Percentiles rank a stretch among this genome's conserved stretches.
Evolutionary conservation across 768 basidiomycete species (phyloP).

Genomic region (Mycena maculata): DNA sequence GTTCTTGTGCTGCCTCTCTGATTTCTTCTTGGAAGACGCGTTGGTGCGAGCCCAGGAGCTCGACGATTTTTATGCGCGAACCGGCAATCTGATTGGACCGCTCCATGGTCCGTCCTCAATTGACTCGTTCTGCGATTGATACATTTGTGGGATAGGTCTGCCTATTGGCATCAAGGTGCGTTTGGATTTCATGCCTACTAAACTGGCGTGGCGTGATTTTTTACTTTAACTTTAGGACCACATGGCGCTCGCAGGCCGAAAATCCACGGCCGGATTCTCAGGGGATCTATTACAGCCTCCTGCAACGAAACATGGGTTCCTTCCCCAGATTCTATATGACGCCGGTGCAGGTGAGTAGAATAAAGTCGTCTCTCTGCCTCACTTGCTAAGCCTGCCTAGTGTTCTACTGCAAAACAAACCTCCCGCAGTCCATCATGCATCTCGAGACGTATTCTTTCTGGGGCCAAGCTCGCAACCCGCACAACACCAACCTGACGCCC

Average conservation of each 20-base stretch:
- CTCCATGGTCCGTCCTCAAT: conserved; percentile 49
- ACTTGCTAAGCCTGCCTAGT: conserved; percentile 36
- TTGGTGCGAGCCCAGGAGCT: conserved; percentile 53
- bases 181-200: conserved; percentile 31
- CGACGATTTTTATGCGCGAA: conserved; percentile 50
- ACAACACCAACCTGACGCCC: conserved; percentile 54
- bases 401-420: conserved; percentile 58
- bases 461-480: conserved; percentile 55
- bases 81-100: conserved; percentile 55
- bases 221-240: conserved; percentile 45
- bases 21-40: conserved; percentile 59
- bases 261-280: conserved; percentile 50
- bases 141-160: conserved; percentile 24
- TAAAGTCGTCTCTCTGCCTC: neutral
- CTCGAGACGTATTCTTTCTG: conserved; percentile 48
- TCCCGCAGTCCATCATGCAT: conserved; percentile 56
- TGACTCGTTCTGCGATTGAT: neutral
- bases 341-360: conserved; percentile 51
- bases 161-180: conserved; percentile 55
- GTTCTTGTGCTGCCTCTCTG: conserved; percentile 52
- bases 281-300: conserved; percentile 31
- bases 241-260: conserved; percentile 54
- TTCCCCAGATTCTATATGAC: conserved; percentile 52
- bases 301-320: conserved; percentile 28
- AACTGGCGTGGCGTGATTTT: conserved; percentile 21